A percentile compares a stretch with the other conserved stretches of the same genome.
Evolutionary conservation across 2,329 filamentous ascomycete genomes (phyloP).

Genomic region (Xylariaceae sp.): DNA sequence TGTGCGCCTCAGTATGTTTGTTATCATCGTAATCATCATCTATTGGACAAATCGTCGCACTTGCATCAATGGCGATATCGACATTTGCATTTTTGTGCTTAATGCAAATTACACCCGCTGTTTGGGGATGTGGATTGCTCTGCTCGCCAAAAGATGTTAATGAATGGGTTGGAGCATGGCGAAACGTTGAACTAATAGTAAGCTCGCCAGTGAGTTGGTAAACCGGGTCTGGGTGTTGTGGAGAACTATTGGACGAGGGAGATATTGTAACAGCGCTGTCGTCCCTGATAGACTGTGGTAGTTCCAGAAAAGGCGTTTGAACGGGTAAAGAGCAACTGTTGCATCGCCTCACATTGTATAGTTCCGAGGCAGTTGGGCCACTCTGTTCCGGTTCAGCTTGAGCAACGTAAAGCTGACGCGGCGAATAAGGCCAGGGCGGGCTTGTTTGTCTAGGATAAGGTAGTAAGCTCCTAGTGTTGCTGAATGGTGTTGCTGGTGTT

Average conservation of each 20-base stretch:
- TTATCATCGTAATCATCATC: no score
- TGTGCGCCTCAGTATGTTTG: not conserved
- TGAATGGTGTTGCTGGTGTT: slow-evolving; percentile 17
- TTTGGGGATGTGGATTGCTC: no score
- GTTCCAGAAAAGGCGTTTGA: not conserved
- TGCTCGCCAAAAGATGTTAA: no score
- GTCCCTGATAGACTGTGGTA: not conserved
- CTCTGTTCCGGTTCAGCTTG: slow-evolving; percentile 9
- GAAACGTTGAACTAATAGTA: not conserved
- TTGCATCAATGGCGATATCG: not conserved
- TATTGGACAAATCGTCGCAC: not conserved
- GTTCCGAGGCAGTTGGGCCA: not conserved
- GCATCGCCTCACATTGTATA: not conserved
- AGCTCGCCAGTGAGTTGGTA: not conserved
- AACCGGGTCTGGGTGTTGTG: not conserved
- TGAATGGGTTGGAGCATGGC: no score
- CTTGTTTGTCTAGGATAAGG: not conserved
- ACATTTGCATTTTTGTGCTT: not conserved
- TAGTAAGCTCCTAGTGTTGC: slow-evolving; percentile 4
- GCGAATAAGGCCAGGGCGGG: slow-evolving; percentile 2
- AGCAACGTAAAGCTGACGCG: not conserved
- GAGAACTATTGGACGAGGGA: not conserved
- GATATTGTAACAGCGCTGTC: not conserved
- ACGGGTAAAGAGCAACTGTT: not conserved
- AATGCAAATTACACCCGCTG: no score